Evolutionary conservation across 441 rosid genomes (phyloP).

Genomic region (Hypseocharis bilobata): DNA sequence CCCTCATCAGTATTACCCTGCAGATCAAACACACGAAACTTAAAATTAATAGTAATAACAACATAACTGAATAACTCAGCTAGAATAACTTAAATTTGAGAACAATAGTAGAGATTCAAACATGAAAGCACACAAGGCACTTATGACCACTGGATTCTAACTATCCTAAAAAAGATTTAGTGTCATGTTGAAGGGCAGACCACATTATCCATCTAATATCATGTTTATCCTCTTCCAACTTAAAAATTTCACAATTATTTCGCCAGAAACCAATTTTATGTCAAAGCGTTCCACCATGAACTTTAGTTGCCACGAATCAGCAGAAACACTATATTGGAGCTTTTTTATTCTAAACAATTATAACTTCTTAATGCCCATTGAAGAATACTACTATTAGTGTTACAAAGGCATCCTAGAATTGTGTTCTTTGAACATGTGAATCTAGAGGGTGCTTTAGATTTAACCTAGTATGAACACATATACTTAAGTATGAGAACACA

Average conservation of each 20-base stretch:
- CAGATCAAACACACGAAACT: constrained; percentile 14
- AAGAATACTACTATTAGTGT: neutral
- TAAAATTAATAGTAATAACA: constrained; percentile 13
- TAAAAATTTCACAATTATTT: neutral
- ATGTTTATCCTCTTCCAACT: neutral
- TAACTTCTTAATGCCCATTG: neutral
- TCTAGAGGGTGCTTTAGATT: neutral
- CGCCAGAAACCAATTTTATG: neutral
- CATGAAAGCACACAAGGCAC: neutral
- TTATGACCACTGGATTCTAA: neutral
- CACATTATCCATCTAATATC: neutral
- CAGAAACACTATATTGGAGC: neutral
- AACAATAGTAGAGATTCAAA: neutral
- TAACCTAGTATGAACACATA: neutral
- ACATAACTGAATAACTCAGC: neutral
- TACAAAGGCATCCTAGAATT: neutral
- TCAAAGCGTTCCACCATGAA: neutral
- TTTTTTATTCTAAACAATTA: neutral
- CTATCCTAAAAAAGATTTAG: neutral
- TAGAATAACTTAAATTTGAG: neutral
- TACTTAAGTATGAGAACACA: neutral
- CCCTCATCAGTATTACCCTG: constrained; percentile 71
- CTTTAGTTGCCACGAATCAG: neutral
- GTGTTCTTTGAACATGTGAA: neutral
- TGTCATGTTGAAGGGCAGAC: neutral